Evolutionary conservation across 805 yeast genomes (phyloP), one percentile per base, ranked within the genome.

Genomic region (Kuraishia piskuri): DNA sequence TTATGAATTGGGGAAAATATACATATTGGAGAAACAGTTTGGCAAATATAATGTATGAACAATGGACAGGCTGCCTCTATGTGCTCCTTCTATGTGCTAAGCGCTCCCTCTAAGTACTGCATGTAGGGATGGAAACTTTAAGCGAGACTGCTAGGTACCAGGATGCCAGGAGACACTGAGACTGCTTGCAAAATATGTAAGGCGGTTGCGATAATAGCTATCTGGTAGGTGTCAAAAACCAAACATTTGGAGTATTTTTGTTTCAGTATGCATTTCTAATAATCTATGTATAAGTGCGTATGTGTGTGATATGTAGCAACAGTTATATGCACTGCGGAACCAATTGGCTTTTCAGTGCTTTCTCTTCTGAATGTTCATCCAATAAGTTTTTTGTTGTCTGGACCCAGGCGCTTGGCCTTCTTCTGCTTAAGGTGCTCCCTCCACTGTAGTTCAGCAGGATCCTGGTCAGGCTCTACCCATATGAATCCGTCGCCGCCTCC

Each of bases 381-480:
- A 12, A 31, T 31, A 12, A 31, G 40, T 31, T 31, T 31, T n/a
- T 31, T 31, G 17, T 31, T n/a, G 14, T 31, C 23, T 59, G 62
- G 23, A 61, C 61, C 5, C 64, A 63, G 51, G 65, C 20, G 10
- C 31, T 37, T 49, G 25, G 22, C 37, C 14, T 25, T 24, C 20
- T 22, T 20, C 22, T 59, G 54, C 20, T 63, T 59, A 40, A 70
- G 53, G 59, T 68, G 70, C 26, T 62, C 52, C 61, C 64, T 61
- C 72, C 71, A 65, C 20, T 64, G 55, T 19, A 82, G 57, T 21
- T 84, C 90, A 0, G 94, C 95, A 0, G 96, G 96, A 63, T 89
- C 96, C 62, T 86, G 86, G 63, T 88, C 96, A 0, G 96, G 96
- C 63, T 88, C 96, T 12, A 80, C 84, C 96, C 96, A 88, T 56